Percentiles rank a stretch among this genome's conserved stretches.
Conservation (phyloP, 108 stramenopile genomes). For the Asterionellopsis glacialis region DNA sequence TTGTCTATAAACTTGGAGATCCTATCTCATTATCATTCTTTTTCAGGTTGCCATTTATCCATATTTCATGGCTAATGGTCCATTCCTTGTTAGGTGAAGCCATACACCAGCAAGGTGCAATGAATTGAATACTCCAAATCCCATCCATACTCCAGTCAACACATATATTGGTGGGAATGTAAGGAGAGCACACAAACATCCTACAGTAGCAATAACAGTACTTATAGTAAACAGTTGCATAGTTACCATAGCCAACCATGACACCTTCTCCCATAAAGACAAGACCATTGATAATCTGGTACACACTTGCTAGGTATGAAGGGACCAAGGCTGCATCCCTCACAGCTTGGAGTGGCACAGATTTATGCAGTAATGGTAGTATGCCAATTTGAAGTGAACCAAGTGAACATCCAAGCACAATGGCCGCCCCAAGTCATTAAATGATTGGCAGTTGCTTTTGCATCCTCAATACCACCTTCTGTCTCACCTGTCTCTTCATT, state of each 20-base stretch:
- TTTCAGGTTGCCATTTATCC: too few species aligned
- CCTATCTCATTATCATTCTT: too few species aligned
- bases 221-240: slow-evolving; percentile 61
- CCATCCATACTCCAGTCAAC: slow-evolving; percentile 77
- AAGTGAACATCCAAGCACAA: too few species aligned
- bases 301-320: slow-evolving; percentile 66
- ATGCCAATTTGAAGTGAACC: slow-evolving; percentile 63
- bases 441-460: slow-evolving; percentile 65
- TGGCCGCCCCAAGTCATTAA: slow-evolving; percentile 86
- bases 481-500: slow-evolving; percentile 40
- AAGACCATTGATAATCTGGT: slow-evolving; percentile 82
- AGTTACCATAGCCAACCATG: slow-evolving; percentile 61
- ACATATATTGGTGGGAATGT: slow-evolving; percentile 64
- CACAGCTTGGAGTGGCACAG: slow-evolving; percentile 79
- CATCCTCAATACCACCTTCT: slow-evolving; percentile 51
- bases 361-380: slow-evolving; percentile 65
- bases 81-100: slow-evolving; percentile 64
- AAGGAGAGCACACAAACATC: slow-evolving; percentile 60
- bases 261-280: slow-evolving; percentile 85
- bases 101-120: slow-evolving; percentile 65
- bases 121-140: slow-evolving; percentile 79
- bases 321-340: slow-evolving; percentile 79
- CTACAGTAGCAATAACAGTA: slow-evolving; percentile 66
- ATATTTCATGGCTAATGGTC: slow-evolving; percentile 48
- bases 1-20: too few species aligned